Base-by-base conservation (phyloP, 2,329 filamentous ascomycete species). In the Aureobasidium sp. region DNA sequence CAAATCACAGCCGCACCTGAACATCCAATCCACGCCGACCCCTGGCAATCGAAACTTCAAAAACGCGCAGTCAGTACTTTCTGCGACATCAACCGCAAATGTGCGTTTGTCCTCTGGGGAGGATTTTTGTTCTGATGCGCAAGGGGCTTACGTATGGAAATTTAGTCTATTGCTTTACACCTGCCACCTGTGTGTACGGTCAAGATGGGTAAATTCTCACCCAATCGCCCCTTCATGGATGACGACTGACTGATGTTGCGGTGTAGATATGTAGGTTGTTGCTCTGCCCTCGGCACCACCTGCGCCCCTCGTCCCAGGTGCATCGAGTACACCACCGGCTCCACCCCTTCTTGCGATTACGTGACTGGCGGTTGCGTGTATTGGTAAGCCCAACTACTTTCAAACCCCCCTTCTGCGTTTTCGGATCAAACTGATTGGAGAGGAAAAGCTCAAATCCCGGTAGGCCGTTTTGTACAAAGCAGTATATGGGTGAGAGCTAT, bases 281-380 rank as follows among this genome's bases (percentile, higher is more conserved):
- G 59, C 47, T 54, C 55, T 24, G 54, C 47, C 12, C 37, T 58
- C 10, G 34, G 34, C 34, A 17, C 51, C 16, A 55, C 45, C 16
- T 60, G 59, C 32, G 53, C 29, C 17, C 51, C 56, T 14, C 49
- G 60, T 17, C 57, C 58, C 24, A 52, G 35, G 1, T 61, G 59
- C 38, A 54, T 60, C 16, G 53, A 57, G 1, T 61, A 58, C 19
- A 50, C 53, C 4, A 7, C 47, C 17, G 45, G 34, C 14, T 11
- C 50, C 3, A 42, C 53, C 11, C 37, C 42, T 2, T 37, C 37
- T 24, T 60, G 58, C 45, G 56, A 61, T 41, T 35, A 54, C 29
- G 45, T 58, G 17, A 60, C 55, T 14, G 59, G 58, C 10, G 56
- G 56, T 8, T 62, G 59, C 49, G 27, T 55, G 16, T 55, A 57